These are phyloP conservation scores for Ailanthus altissimus DNA, from an alignment of 345 rosid genomes.

Conservation along the genomic window DNA sequence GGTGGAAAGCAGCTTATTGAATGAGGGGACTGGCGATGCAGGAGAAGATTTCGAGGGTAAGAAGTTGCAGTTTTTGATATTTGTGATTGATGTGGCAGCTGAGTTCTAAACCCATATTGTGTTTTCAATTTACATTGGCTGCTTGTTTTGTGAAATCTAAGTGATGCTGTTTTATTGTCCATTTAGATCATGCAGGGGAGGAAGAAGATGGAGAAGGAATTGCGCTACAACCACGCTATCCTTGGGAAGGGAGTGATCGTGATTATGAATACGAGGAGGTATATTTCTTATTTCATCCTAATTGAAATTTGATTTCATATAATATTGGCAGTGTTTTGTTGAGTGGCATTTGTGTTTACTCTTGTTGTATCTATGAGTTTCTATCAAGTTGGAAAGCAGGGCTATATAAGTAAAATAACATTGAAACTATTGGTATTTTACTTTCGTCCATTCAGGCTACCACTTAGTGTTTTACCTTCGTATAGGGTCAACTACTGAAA, in stretches of 20 bases:
- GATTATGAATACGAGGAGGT: constrained; percentile 94
- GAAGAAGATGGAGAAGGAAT: constrained; percentile 61
- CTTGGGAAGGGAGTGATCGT: constrained; percentile 96
- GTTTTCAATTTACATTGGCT: background rate
- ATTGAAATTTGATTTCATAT: background rate
- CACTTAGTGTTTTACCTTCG: background rate
- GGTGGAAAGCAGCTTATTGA: constrained; percentile 68
- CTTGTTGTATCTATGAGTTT: background rate
- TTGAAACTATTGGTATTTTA: background rate
- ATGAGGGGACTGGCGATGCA: constrained; percentile 61
- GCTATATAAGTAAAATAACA: no score
- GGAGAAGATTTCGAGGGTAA: constrained; percentile 74
- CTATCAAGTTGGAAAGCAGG: background rate
- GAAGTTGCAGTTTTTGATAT: constrained; percentile 5
- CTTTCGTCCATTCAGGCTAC: background rate
- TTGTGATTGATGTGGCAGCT: background rate
- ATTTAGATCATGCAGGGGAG: constrained; percentile 54
- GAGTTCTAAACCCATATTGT: background rate
- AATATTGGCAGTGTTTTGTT: background rate
- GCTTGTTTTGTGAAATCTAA: background rate
- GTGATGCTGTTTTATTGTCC: background rate
- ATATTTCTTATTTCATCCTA: background rate
- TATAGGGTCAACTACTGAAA: background rate
- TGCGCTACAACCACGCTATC: constrained; percentile 50
- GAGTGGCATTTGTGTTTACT: background rate